A percentile compares a stretch with the other conserved stretches of the same genome.
Evolutionary conservation across 2,329 filamentous ascomycete species (phyloP).

Genomic region (Fusarium udum): DNA sequence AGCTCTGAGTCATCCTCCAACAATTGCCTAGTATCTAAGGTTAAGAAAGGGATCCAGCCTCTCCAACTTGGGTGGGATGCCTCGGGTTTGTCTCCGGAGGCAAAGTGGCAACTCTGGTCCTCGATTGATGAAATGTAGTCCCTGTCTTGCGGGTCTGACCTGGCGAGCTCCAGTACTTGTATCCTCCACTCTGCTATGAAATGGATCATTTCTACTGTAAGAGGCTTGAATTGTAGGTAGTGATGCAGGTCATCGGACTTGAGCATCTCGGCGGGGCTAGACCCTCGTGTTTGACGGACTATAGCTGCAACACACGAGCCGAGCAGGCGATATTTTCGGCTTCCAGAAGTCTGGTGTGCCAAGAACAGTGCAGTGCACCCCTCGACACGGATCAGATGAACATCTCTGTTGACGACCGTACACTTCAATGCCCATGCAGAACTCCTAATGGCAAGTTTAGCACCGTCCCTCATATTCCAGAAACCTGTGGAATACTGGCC

Average conservation of each 20-base stretch:
- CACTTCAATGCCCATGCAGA: too few relatives aligned
- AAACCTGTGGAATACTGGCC: not conserved
- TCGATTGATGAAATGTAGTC: fast-evolving
- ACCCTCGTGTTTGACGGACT: fast-evolving
- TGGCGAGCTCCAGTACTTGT: fast-evolving
- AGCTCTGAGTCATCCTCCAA: fast-evolving
- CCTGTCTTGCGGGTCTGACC: fast-evolving
- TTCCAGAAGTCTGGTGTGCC: fast-evolving
- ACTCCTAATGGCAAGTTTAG: not conserved
- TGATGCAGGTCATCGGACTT: fast-evolving
- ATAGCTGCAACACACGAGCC: not conserved
- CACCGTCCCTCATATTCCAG: fast-evolving
- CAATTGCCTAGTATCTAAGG: fast-evolving
- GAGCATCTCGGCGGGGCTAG: fast-evolving
- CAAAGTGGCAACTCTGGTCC: fast-evolving
- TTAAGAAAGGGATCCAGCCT: not conserved
- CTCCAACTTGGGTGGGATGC: fast-evolving
- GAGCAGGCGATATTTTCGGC: fast-evolving
- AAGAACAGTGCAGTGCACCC: not conserved
- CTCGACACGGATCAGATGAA: not conserved
- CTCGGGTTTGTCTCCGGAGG: fast-evolving
- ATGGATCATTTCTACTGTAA: fast-evolving
- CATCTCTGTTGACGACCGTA: fast-evolving
- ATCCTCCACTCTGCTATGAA: not conserved
- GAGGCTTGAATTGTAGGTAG: not conserved